Percentiles rank a stretch among this genome's conserved stretches.
Evolutionary conservation across 1,284 basidiomycete genomes (phyloP).

Genomic region (Sanghuangporus weigelae): DNA sequence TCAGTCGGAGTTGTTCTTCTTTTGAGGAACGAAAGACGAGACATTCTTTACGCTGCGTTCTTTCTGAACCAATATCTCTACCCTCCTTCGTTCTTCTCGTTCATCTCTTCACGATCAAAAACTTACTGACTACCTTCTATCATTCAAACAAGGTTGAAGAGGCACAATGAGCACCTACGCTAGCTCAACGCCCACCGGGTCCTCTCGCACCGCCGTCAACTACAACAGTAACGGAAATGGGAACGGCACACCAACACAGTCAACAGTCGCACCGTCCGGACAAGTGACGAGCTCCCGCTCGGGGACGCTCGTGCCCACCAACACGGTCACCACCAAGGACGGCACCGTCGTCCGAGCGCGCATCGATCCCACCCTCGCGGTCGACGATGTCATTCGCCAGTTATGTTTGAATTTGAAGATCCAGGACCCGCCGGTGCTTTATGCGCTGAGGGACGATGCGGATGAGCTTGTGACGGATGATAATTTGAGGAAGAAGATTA

Average conservation of each 20-base stretch:
- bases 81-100: background rate
- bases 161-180: slow-evolving; percentile 3
- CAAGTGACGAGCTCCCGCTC: slow-evolving; percentile 30
- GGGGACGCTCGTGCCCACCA: slow-evolving; percentile 63
- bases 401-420: slow-evolving; percentile 79
- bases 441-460: slow-evolving; percentile 82
- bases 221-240: background rate
- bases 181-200: background rate
- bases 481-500: slow-evolving; percentile 79
- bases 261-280: slow-evolving; percentile 18
- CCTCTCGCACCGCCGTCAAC: background rate
- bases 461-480: slow-evolving; percentile 91
- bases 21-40: slow-evolving; percentile 9
- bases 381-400: slow-evolving; percentile 75
- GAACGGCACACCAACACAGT: background rate
- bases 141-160: background rate
- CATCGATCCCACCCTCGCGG: slow-evolving; percentile 74
- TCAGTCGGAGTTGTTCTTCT: slow-evolving; percentile 17
- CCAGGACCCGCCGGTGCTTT: slow-evolving; percentile 75
- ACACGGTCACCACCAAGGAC: slow-evolving; percentile 70
- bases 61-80: background rate
- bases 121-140: background rate
- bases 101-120: background rate
- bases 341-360: slow-evolving; percentile 70
- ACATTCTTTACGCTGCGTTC: slow-evolving; percentile 11